Conservation (phyloP, 2,329 filamentous ascomycete genomes). For the Dothideomycetidae sp. region DNA sequence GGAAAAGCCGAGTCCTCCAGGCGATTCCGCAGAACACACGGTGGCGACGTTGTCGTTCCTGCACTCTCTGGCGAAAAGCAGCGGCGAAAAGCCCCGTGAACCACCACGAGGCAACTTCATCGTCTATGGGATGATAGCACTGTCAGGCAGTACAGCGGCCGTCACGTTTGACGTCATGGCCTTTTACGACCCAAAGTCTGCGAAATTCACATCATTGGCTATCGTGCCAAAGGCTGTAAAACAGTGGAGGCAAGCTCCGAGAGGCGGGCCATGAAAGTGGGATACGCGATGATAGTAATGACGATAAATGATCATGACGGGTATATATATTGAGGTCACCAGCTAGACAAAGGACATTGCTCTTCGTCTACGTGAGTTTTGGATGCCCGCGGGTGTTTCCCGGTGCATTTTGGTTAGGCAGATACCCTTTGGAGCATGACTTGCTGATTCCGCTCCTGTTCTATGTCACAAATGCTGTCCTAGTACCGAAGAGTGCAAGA, state of each 20-base stretch:
- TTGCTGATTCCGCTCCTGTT: neutral
- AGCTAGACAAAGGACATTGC: too few relatives aligned
- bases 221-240: slow-evolving; percentile 19
- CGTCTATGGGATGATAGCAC: slow-evolving; percentile 32
- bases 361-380: too few relatives aligned
- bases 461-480: too few relatives aligned
- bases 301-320: too few relatives aligned
- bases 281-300: too few relatives aligned
- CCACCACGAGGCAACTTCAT: slow-evolving; percentile 32
- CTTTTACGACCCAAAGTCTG: slow-evolving; percentile 31
- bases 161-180: slow-evolving; percentile 31
- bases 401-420: slow-evolving; percentile 6
- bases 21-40: slow-evolving; percentile 6
- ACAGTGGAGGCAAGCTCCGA: slow-evolving; percentile 26
- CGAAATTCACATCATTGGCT: slow-evolving; percentile 24
- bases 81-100: slow-evolving; percentile 14
- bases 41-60: slow-evolving; percentile 7
- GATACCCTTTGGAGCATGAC: slow-evolving; percentile 8
- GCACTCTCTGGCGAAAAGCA: slow-evolving; percentile 20
- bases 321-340: too few relatives aligned
- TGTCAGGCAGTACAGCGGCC: slow-evolving; percentile 29
- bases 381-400: too few relatives aligned
- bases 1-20: slow-evolving; percentile 1
- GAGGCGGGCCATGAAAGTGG: slow-evolving; percentile 26
- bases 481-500: too few relatives aligned